These are phyloP conservation scores for Globisporangium perplexum DNA, from an alignment of 352 stramenopile genomes.

Conservation along the genomic window DNA sequence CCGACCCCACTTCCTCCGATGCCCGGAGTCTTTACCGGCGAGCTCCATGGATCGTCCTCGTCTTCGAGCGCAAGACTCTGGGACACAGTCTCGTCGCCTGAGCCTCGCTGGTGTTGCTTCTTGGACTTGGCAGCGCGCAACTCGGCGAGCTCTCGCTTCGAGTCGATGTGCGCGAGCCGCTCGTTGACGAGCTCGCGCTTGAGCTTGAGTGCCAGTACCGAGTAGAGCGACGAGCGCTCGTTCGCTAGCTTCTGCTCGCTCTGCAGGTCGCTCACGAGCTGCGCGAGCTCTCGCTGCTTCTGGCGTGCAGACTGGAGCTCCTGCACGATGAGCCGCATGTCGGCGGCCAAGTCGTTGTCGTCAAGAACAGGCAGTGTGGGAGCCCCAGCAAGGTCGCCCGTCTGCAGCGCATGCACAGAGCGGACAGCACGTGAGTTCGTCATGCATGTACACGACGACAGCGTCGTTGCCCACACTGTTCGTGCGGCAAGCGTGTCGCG, in stretches of 20 bases:
- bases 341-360: slow-evolving; percentile 1
- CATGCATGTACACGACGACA: not conserved
- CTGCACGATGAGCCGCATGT: slow-evolving; percentile 18
- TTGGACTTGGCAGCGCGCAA: slow-evolving; percentile 16
- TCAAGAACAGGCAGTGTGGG: not conserved
- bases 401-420: slow-evolving; percentile 11
- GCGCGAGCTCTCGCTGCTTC: slow-evolving; percentile 22
- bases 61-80: slow-evolving; percentile 10
- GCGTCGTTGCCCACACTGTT: not conserved
- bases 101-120: slow-evolving; percentile 8
- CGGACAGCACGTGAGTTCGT: not conserved
- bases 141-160: slow-evolving; percentile 60
- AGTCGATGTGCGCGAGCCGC: slow-evolving; percentile 63
- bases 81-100: slow-evolving; percentile 16
- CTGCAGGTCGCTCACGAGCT: slow-evolving; percentile 44
- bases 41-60: slow-evolving; percentile 43
- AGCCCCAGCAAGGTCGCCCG: not conserved
- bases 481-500: not conserved
- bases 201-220: slow-evolving; percentile 50
- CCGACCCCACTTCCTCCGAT: slow-evolving; percentile 6
- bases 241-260: slow-evolving; percentile 47
- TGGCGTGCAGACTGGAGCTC: slow-evolving; percentile 21
- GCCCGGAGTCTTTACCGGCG: slow-evolving; percentile 25
- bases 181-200: slow-evolving; percentile 76
- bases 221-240: slow-evolving; percentile 50